Base-by-base conservation (phyloP, 2,329 filamentous ascomycete genomes). In the Dactylella cylindrospora region DNA sequence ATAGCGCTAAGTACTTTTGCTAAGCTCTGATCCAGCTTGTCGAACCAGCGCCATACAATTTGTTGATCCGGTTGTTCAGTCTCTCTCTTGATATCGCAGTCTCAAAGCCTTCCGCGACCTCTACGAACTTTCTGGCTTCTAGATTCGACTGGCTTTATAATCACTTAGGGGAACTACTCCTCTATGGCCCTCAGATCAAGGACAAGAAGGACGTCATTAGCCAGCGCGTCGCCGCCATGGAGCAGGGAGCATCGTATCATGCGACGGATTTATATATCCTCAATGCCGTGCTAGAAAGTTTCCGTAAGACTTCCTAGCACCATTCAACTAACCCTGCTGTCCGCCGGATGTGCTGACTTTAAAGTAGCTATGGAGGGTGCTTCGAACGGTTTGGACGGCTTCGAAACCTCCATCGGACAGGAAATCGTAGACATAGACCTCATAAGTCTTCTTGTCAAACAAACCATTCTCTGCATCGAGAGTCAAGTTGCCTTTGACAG, bases 181-280 rank as follows among this genome's bases (percentile, higher is more conserved):
- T 62, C 8, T 54, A 62, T 20, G 57, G 57, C 12, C 57, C 57
- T 8, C 57, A 62, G 15, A 54, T 50, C 13, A 23, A 53, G 13
- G 57, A 62, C 5, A 62, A 62, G 38, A 62, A 62, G 32, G 33
- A 62, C 2, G 13, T 62, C 9, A 52, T 54, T 10, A 44, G 32
- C n/a, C 53, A 62, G 35, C 54, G 57, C 33, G 44, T 62, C 2
- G 33, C 39, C 4, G 49, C 38, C 10, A 49, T 53, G 15, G 57
- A 62, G 17, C 25, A 49, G 19, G 49, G 49, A 5, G 25, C 38
- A 8, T 26, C 31, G 5, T 62, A 62, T 23, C 53, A 62, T 26
- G 57, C 57, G 12, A 62, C 47, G 7, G 50, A 62, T 15, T 25
- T 62, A 17, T 62, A 62, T 45, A 62, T 62, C n/a, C 40, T 62